Conservation (phyloP, 305 asterid species). For the Rubia balearica region DNA sequence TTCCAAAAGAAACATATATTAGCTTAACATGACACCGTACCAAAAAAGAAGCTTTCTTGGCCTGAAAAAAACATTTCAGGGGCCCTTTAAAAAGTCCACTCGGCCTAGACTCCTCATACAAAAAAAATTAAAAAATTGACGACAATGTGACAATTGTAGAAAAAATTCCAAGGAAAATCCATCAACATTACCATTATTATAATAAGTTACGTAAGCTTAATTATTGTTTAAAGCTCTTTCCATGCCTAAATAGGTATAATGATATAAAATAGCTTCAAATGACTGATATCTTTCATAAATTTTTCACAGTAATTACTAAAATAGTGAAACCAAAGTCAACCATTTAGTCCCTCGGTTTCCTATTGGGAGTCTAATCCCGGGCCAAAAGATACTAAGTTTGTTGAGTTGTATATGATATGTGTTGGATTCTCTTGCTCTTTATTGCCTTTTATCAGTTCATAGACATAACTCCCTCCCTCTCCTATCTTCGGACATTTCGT, state of each 20-base stretch:
- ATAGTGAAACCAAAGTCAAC: background rate
- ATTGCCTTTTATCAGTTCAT: background rate
- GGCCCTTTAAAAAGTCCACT: background rate
- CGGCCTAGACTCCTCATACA: background rate
- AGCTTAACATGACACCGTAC: background rate
- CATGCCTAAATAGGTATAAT: background rate
- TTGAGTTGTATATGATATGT: background rate
- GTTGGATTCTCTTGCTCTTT: background rate
- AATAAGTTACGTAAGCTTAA: background rate
- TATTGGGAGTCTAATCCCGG: background rate
- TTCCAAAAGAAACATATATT: background rate
- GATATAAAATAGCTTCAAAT: background rate
- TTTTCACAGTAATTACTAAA: background rate
- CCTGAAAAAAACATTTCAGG: background rate
- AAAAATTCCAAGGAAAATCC: background rate
- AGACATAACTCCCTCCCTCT: background rate
- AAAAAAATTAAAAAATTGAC: background rate
- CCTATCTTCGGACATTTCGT: background rate
- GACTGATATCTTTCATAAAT: background rate
- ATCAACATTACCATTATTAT: background rate
- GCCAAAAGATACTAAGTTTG: background rate
- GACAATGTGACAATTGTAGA: background rate
- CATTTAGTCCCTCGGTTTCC: background rate
- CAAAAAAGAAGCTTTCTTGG: background rate
- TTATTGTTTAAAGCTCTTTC: background rate